These are phyloP conservation scores for Cunninghamia lanceolata DNA, from an alignment of 75 land plant genomes.

Conservation along the genomic window DNA sequence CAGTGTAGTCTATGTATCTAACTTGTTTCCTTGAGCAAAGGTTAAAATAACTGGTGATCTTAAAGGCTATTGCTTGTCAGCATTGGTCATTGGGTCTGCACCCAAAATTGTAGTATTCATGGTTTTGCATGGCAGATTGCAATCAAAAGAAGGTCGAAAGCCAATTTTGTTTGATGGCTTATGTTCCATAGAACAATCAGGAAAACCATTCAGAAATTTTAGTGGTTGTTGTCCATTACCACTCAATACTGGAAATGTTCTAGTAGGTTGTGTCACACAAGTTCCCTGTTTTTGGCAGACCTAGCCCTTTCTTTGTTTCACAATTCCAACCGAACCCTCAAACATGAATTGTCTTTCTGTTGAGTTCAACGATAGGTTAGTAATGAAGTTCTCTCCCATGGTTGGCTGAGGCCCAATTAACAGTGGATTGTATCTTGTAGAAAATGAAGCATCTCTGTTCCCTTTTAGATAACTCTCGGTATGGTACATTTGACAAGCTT, in stretches of 20 bases:
- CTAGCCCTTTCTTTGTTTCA: neutral
- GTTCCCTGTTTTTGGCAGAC: neutral
- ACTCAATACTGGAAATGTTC: neutral
- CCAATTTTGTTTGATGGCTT: neutral
- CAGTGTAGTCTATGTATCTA: neutral
- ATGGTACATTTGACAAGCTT: neutral
- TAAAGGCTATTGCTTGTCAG: neutral
- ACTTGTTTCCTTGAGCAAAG: slow-evolving; percentile 10
- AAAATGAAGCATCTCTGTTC: neutral
- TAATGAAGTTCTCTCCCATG: neutral
- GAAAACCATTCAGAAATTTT: neutral
- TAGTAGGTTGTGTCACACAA: neutral
- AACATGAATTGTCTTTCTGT: neutral
- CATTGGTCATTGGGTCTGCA: neutral
- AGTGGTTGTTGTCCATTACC: neutral
- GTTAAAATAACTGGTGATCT: slow-evolving; percentile 1
- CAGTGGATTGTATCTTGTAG: neutral
- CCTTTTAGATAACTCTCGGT: neutral
- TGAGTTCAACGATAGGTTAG: neutral
- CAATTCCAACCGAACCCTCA: neutral
- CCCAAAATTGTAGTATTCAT: neutral
- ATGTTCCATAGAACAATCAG: neutral
- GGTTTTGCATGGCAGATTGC: neutral
- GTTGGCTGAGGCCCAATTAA: neutral
- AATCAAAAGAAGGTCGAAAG: neutral